phyloP scores from a whole-genome alignment of 306 rosid species.

The Cucurbita argyrosperma region DNA sequence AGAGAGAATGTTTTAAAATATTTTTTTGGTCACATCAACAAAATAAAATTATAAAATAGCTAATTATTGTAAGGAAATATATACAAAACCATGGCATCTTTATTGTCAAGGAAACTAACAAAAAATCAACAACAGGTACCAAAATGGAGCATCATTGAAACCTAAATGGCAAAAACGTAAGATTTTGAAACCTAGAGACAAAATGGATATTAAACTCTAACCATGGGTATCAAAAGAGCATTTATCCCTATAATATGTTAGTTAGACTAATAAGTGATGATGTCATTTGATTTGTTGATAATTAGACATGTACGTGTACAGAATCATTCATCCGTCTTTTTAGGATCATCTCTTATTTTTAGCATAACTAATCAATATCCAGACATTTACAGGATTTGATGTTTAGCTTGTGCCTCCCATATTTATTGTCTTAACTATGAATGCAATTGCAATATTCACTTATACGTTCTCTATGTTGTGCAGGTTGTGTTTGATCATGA shows the following conservation, averaged over 20 bases:
- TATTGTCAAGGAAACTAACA: neutral
- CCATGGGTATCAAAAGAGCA: neutral
- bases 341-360: neutral
- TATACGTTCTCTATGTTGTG: slow-evolving; percentile 16
- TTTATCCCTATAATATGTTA: neutral
- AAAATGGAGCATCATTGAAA: neutral
- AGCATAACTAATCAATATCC: neutral
- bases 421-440: neutral
- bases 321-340: neutral
- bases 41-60: neutral
- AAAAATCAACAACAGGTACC: neutral
- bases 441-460: neutral
- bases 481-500: slow-evolving; percentile 99
- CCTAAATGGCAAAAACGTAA: neutral
- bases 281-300: neutral
- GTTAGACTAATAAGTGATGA: neutral
- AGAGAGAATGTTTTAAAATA: neutral
- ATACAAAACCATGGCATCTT: neutral
- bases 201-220: neutral
- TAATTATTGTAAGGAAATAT: neutral
- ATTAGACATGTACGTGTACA: neutral
- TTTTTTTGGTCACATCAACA: neutral
- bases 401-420: neutral
- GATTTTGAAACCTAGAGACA: neutral
- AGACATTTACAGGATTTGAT: neutral